Conservation (phyloP, 2,329 filamentous ascomycete species). For the Aspergillus intermedius region DNA sequence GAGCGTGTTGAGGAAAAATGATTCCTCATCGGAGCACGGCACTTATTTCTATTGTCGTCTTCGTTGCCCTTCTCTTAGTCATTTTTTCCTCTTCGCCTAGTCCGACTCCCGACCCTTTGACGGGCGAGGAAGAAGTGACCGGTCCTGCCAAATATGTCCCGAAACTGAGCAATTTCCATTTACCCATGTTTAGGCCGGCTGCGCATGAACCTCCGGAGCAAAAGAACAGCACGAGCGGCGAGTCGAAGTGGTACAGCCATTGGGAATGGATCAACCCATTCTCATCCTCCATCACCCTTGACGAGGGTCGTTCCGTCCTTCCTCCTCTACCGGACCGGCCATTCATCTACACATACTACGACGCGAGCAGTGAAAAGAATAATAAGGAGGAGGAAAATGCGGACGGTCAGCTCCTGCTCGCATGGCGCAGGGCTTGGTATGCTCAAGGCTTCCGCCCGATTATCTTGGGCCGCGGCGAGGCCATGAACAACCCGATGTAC, state of each 20-base stretch:
- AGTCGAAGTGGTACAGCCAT: constrained; percentile 77
- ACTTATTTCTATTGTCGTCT: constrained; percentile 37
- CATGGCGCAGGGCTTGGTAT: constrained; percentile 94
- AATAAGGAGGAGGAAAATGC: constrained; percentile 60
- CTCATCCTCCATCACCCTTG: constrained; percentile 69
- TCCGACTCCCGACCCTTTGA: constrained; percentile 16
- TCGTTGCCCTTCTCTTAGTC: constrained; percentile 37
- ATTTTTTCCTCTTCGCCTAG: constrained; percentile 39
- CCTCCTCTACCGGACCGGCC: constrained; percentile 66
- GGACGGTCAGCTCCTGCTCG: constrained; percentile 71
- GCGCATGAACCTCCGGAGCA: constrained; percentile 67
- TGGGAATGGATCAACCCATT: constrained; percentile 91
- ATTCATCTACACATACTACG: constrained; percentile 87
- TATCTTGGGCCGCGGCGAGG: constrained; percentile 72
- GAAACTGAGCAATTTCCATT: constrained; percentile 44
- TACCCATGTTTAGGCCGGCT: constrained; percentile 62
- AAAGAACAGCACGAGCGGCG: constrained; percentile 70
- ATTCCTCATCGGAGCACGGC: constrained; percentile 36
- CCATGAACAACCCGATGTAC: constrained; percentile 75
- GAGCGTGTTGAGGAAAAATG: constrained; percentile 21
- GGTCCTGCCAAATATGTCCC: constrained; percentile 28
- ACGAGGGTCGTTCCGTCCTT: constrained; percentile 75
- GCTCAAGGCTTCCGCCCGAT: constrained; percentile 83
- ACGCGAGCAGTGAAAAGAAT: constrained; percentile 56
- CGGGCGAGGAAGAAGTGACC: constrained; percentile 16